Evolutionary conservation across 2,329 filamentous ascomycete species (phyloP).

Genomic region (Fusarium globosum): DNA sequence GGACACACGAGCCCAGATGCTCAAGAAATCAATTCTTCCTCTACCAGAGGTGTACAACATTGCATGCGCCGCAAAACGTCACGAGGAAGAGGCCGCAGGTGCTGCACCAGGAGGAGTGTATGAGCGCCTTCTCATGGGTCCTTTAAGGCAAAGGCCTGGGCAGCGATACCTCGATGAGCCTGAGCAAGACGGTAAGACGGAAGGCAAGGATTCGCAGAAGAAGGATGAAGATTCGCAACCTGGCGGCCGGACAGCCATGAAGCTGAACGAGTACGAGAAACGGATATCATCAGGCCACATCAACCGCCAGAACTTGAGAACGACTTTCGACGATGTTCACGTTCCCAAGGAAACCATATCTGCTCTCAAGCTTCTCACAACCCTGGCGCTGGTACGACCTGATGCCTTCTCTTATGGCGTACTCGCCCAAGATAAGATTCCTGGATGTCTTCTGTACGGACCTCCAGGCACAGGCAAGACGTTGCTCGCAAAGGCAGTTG

Average conservation of each 20-base stretch:
- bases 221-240: slow-evolving; percentile 47
- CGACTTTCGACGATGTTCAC: slow-evolving; percentile 89
- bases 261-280: slow-evolving; percentile 82
- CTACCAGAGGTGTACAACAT: slow-evolving; percentile 54
- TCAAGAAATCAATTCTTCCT: slow-evolving; percentile 52
- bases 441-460: slow-evolving; percentile 87
- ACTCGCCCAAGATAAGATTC: slow-evolving; percentile 88
- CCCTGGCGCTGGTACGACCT: slow-evolving; percentile 84
- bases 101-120: slow-evolving; percentile 43
- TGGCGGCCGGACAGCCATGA: slow-evolving; percentile 47
- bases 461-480: slow-evolving; percentile 85
- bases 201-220: slow-evolving; percentile 44
- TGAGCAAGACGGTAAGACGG: slow-evolving; percentile 39
- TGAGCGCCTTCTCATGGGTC: slow-evolving; percentile 49
- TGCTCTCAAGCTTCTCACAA: slow-evolving; percentile 88
- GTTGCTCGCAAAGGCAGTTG: slow-evolving; percentile 74
- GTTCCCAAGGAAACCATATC: slow-evolving; percentile 85
- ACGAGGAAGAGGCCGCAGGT: slow-evolving; percentile 36
- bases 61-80: slow-evolving; percentile 48
- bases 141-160: slow-evolving; percentile 47
- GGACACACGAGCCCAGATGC: slow-evolving; percentile 43
- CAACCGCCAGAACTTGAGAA: slow-evolving; percentile 82
- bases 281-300: slow-evolving; percentile 84
- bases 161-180: slow-evolving; percentile 48
- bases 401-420: slow-evolving; percentile 98